A percentile compares a stretch with the other conserved stretches of the same genome.
Conservation (phyloP, 768 basidiomycete species). For the Piloderma croceum region DNA sequence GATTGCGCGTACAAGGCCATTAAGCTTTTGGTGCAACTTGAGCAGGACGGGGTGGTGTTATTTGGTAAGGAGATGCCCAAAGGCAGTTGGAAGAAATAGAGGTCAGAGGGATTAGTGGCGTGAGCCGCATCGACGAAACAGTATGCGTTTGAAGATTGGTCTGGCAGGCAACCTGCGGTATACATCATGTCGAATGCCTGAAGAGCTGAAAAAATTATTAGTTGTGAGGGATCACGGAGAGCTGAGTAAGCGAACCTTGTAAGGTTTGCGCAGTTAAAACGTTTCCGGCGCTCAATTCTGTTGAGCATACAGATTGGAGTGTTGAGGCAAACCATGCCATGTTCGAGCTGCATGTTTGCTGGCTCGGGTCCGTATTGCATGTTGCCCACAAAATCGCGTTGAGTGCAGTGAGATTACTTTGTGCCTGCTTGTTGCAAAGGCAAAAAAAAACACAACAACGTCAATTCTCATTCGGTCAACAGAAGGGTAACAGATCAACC, state of each 20-base stretch:
- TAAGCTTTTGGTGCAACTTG: conserved; percentile 54
- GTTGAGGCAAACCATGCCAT: conserved; percentile 58
- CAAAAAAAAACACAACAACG: conserved; percentile 8
- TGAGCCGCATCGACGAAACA: conserved; percentile 67
- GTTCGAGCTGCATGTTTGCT: conserved; percentile 53
- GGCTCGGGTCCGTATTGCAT: conserved; percentile 54
- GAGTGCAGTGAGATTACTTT: conserved; percentile 53
- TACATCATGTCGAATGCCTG: conserved; percentile 60
- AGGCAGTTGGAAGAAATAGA: conserved; percentile 69
- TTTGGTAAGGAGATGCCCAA: conserved; percentile 52
- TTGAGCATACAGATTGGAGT: conserved; percentile 45
- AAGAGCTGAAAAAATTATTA: conserved; percentile 38
- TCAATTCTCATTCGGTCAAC: conserved; percentile 2
- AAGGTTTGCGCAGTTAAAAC: conserved; percentile 49
- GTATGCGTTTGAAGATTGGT: conserved; percentile 57
- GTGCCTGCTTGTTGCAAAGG: conserved; percentile 43
- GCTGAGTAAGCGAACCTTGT: conserved; percentile 36
- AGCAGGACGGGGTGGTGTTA: conserved; percentile 50
- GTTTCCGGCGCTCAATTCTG: conserved; percentile 51
- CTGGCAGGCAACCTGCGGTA: conserved; percentile 50
- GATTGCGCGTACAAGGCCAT: conserved; percentile 50
- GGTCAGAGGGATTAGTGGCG: conserved; percentile 52
- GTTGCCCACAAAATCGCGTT: conserved; percentile 75
- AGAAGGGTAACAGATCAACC: conserved; percentile 16
- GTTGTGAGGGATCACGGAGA: not conserved